Evolutionary conservation across 2,329 filamentous ascomycete species (phyloP).

Genomic region (Madurella mycetomatis): DNA sequence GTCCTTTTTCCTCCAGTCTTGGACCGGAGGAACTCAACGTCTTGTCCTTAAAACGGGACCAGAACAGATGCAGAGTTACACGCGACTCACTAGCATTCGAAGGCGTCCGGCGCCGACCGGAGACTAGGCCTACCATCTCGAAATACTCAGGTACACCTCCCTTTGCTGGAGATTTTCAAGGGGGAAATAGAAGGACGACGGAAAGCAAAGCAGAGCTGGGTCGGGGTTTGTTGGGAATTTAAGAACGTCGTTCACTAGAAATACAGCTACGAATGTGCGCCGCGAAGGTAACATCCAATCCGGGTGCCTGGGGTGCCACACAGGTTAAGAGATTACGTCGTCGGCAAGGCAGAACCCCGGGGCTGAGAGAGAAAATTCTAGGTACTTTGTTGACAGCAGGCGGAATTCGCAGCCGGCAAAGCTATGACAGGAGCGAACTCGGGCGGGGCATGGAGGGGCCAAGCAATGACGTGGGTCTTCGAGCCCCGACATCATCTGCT

Average conservation of each 20-base stretch:
- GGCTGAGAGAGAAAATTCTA: slow-evolving; percentile 3
- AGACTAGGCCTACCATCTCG: slow-evolving; percentile 30
- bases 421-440: slow-evolving; percentile 5
- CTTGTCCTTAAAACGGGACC: slow-evolving; percentile 16
- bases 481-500: slow-evolving; percentile 1
- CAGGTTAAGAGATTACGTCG: slow-evolving; percentile 9
- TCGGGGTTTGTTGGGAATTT: neutral
- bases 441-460: slow-evolving; percentile 18
- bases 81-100: slow-evolving; percentile 35
- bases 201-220: neutral
- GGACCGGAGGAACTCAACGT: slow-evolving; percentile 16
- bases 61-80: slow-evolving; percentile 8
- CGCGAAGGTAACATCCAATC: neutral
- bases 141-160: neutral
- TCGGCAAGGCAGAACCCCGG: slow-evolving; percentile 14
- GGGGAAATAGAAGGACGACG: neutral
- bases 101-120: slow-evolving; percentile 32
- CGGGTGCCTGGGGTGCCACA: slow-evolving; percentile 3
- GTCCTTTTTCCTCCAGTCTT: slow-evolving; percentile 20
- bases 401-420: slow-evolving; percentile 12
- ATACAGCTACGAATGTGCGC: neutral
- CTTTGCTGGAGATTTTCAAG: neutral
- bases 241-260: neutral
- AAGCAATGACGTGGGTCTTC: slow-evolving; percentile 20
- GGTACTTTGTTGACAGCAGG: slow-evolving; percentile 3